These are phyloP conservation scores for Aureobasidium melanogenum DNA, from an alignment of 2,329 filamentous ascomycete genomes.

Conservation along the genomic window DNA sequence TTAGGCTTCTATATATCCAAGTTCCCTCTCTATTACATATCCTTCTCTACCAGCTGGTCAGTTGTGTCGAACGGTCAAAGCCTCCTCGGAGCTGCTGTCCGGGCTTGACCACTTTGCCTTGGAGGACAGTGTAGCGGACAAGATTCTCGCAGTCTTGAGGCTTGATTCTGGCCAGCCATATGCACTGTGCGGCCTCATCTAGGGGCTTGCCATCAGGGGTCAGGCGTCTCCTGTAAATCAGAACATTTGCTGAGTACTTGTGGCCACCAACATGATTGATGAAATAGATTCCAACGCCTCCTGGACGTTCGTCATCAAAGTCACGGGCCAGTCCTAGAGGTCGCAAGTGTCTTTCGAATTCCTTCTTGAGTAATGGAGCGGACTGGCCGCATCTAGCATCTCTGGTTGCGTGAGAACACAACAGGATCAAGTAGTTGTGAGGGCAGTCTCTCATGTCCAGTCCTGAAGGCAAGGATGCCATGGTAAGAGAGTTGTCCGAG, in stretches of 20 bases:
- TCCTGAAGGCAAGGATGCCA: constrained; percentile 21
- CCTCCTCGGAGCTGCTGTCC: constrained; percentile 77
- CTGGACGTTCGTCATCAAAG: constrained; percentile 76
- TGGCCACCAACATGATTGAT: constrained; percentile 94
- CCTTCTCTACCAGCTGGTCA: constrained; percentile 70
- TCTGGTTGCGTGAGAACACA: constrained; percentile 90
- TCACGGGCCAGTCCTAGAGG: constrained; percentile 80
- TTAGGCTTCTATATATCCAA: constrained; percentile 2
- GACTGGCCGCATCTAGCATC: constrained; percentile 92
- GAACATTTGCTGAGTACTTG: constrained; percentile 91
- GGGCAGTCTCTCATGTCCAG: constrained; percentile 60
- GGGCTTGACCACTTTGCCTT: constrained; percentile 91
- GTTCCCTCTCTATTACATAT: neutral
- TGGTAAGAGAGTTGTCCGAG: neutral
- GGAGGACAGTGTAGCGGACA: constrained; percentile 76
- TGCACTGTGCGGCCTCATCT: constrained; percentile 65
- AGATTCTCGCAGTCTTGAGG: constrained; percentile 93
- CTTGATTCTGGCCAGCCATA: constrained; percentile 78
- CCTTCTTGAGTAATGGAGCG: constrained; percentile 76
- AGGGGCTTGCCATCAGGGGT: constrained; percentile 14
- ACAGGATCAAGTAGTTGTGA: constrained; percentile 77
- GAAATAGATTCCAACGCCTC: constrained; percentile 92
- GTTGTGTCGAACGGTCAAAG: constrained; percentile 71
- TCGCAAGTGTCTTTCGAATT: constrained; percentile 81
- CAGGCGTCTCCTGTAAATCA: constrained; percentile 66